A percentile compares a stretch with the other conserved stretches of the same genome.
phyloP scores from a whole-genome alignment of 768 basidiomycete species.

The Mycena rosella region DNA sequence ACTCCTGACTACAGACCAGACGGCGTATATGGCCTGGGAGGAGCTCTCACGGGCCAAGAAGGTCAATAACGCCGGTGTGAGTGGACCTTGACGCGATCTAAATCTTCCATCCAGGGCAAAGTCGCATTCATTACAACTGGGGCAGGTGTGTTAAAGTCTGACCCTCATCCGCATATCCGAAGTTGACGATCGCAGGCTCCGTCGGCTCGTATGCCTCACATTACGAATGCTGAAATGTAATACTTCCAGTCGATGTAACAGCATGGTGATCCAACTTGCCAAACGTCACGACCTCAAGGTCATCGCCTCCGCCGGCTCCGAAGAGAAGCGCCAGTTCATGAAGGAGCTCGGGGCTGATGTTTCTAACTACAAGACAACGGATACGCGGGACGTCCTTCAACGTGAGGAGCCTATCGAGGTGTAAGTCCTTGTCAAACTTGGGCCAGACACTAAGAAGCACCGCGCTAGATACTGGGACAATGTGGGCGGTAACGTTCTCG shows the following conservation, averaged over 20 bases:
- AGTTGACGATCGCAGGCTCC: too few species aligned
- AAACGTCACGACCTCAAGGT: conserved; percentile 7
- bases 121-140: too few species aligned
- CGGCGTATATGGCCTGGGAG: conserved; percentile 43
- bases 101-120: too few species aligned
- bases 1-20: conserved; percentile 37
- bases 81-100: too few species aligned
- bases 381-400: conserved; percentile 1
- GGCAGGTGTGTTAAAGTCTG: too few species aligned
- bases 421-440: neutral
- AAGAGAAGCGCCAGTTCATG: conserved; percentile 9
- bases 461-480: conserved; percentile 1
- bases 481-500: neutral
- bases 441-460: neutral
- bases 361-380: conserved; percentile 11
- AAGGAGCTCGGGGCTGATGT: conserved; percentile 3
- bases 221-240: too few species aligned
- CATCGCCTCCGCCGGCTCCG: neutral
- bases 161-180: too few species aligned
- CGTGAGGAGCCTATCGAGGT: conserved; percentile 12
- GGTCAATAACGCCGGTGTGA: too few species aligned
- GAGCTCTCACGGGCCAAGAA: conserved; percentile 26
- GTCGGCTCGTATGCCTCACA: too few species aligned
- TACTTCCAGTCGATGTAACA: too few species aligned
- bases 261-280: conserved; percentile 8